Evolutionary conservation across 768 basidiomycete genomes (phyloP).

Genomic region (Lactarius hatsudake): DNA sequence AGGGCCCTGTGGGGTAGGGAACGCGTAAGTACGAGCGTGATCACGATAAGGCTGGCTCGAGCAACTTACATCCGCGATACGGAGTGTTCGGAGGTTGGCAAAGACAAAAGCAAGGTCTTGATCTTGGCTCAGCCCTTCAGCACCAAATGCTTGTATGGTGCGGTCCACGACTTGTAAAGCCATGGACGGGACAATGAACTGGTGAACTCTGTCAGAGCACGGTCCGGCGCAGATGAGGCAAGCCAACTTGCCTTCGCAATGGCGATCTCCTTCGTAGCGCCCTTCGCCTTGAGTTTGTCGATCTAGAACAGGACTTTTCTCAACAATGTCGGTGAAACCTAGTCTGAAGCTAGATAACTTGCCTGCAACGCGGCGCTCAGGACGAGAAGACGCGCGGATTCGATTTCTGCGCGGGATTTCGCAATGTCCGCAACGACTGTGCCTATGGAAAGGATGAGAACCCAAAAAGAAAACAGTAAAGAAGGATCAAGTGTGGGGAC

Average conservation of each 20-base stretch:
- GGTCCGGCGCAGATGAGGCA: not conserved
- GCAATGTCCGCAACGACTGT: conserved; percentile 91
- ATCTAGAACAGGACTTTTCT: conserved; percentile 49
- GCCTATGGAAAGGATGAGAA: conserved; percentile 42
- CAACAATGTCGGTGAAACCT: not conserved
- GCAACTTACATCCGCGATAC: conserved; percentile 74
- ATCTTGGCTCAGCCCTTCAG: conserved; percentile 94
- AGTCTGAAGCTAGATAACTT: conserved; percentile 19
- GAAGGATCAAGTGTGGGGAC: conserved; percentile 24
- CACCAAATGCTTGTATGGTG: conserved; percentile 94
- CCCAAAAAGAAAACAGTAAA: not conserved
- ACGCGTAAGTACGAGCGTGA: conserved; percentile 6
- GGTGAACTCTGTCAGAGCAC: not conserved
- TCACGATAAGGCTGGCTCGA: not conserved
- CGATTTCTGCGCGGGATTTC: conserved; percentile 89
- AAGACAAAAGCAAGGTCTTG: conserved; percentile 74
- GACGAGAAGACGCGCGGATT: conserved; percentile 82
- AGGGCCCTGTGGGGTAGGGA: conserved; percentile 53
- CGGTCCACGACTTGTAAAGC: conserved; percentile 87
- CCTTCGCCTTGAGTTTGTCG: conserved; percentile 88
- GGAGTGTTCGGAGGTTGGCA: conserved; percentile 80
- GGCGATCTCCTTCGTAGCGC: conserved; percentile 95
- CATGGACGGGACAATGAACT: conserved; percentile 95
- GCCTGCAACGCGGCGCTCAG: conserved; percentile 88
- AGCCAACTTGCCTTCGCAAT: conserved; percentile 76